Conservation (phyloP, 495 filamentous ascomycete species). For the Hypoxylon fragiforme region DNA sequence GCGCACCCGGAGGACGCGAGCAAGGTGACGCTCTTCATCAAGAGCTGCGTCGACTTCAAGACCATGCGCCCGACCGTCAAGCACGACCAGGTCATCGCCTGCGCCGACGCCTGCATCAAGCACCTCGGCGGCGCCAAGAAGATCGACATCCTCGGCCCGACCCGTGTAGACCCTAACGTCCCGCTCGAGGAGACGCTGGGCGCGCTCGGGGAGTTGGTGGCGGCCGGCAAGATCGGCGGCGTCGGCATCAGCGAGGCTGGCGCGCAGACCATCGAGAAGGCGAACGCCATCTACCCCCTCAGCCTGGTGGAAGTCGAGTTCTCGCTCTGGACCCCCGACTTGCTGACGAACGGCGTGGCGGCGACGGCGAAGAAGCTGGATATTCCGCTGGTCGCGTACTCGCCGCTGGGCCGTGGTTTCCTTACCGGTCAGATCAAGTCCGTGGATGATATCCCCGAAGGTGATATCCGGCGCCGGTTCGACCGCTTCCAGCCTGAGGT, state of each 20-base stretch:
- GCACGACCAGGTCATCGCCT: conserved; percentile 58
- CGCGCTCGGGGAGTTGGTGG: conserved; percentile 47
- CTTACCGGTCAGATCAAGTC: conserved; percentile 52
- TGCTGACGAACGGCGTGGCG: conserved; percentile 68
- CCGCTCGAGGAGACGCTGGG: conserved; percentile 43
- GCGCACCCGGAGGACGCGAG: conserved; percentile 62
- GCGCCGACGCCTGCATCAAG: conserved; percentile 64
- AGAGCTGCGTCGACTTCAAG: conserved; percentile 47
- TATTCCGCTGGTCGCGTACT: conserved; percentile 66
- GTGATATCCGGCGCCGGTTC: conserved; percentile 54
- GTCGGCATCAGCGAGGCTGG: conserved; percentile 68
- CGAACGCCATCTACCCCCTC: conserved; percentile 64
- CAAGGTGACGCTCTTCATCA: conserved; percentile 64
- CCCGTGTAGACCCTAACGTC: conserved; percentile 63
- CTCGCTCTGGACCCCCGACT: conserved; percentile 64
- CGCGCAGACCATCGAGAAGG: conserved; percentile 66
- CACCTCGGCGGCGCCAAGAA: conserved; percentile 66
- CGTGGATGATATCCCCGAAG: conserved; percentile 60
- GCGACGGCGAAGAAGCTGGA: conserved; percentile 62
- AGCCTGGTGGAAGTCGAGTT: conserved; percentile 74
- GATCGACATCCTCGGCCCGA: conserved; percentile 73
- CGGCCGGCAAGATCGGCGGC: conserved; percentile 69
- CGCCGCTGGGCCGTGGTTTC: conserved; percentile 24
- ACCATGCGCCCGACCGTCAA: conserved; percentile 44
- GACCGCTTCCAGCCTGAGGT: conserved; percentile 66